Evolutionary conservation across 352 stramenopile genomes (phyloP), one percentile per base, ranked within the genome.

Genomic region (Pythium rishiriense): DNA sequence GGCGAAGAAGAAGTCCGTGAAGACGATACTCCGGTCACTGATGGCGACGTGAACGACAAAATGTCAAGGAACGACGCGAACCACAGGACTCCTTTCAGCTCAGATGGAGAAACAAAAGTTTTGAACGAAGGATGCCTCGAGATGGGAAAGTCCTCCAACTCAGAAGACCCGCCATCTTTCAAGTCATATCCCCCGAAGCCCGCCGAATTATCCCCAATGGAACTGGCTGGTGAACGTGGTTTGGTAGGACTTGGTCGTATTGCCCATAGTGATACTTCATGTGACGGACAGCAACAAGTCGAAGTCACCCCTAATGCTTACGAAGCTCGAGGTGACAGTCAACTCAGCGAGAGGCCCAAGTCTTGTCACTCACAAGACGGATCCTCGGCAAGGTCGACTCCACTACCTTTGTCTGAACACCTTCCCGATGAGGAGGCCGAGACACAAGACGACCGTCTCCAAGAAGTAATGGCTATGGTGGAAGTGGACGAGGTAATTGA

Each of bases 401-500:
- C 47, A 11, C 19, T 19, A 29, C 25, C 19, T 4, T 15, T 53
- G 14, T 53, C 47, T 15, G 47, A 53, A 26, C 25, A 53, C 41
- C 9, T 37, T 3, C 5, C 15, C 25, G 15, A 53, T 4, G 47
- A 53, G 1, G 54, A 31, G 7, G 19, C 0, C 7, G 15, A 21
- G 3, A 24, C 25, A 14, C 26, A 56, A 43, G 37, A 33, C 6
- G 41, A 61, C 22, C 26, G 31, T 0, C 9, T 61, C 15, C 14
- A 62, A 37, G 31, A 29, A 37, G 7, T 62, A 19, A 62, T 62
- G 43, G 43, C 43, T 29, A 43, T 55, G 12, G 42, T 62, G 17
- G 43, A 54, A 4, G 46, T 37, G 5, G 28, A 17, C 11, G 55
- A 54, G 0, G 17, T 35, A 24, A 25, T 31, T 46, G 63, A 64